Evolutionary conservation across 2,329 filamentous ascomycete species (phyloP).

Genomic region (Colletotrichum lentis): DNA sequence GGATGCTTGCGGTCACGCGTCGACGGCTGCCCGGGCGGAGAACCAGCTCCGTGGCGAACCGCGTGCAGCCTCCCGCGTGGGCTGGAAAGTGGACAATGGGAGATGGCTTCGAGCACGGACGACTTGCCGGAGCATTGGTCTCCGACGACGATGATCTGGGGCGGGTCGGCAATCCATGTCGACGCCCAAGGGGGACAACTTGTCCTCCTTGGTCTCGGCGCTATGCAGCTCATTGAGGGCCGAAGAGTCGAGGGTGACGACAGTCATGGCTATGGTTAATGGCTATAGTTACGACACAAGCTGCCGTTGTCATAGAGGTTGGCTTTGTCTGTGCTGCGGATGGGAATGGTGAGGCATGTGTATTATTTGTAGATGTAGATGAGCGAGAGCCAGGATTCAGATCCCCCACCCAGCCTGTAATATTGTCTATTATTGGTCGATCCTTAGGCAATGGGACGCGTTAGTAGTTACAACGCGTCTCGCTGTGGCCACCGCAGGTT

Average conservation of each 20-base stretch:
- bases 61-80: slow-evolving; percentile 64
- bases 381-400: too few species aligned
- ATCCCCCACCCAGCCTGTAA: too few species aligned
- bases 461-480: too few species aligned
- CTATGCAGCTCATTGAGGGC: slow-evolving; percentile 54
- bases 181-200: slow-evolving; percentile 59
- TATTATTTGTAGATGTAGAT: too few species aligned
- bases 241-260: slow-evolving; percentile 41
- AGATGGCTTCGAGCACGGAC: slow-evolving; percentile 71
- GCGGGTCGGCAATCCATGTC: slow-evolving; percentile 57
- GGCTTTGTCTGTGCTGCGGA: too few species aligned
- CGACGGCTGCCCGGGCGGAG: slow-evolving; percentile 53
- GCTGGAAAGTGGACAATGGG: slow-evolving; percentile 66
- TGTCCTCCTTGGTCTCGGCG: slow-evolving; percentile 56
- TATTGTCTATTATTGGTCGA: too few species aligned
- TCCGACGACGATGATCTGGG: slow-evolving; percentile 67
- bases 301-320: too few species aligned
- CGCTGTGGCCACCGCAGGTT: too few species aligned
- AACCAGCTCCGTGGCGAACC: slow-evolving; percentile 68
- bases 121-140: slow-evolving; percentile 70
- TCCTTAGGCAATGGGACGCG: too few species aligned
- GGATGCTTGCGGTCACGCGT: slow-evolving; percentile 55
- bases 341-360: too few species aligned
- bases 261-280: too few species aligned
- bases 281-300: too few species aligned